Percentiles rank a stretch among this genome's conserved stretches.
Conservation (phyloP, 176 grass and related monocot genomes). For the Zoysia japonica region DNA sequence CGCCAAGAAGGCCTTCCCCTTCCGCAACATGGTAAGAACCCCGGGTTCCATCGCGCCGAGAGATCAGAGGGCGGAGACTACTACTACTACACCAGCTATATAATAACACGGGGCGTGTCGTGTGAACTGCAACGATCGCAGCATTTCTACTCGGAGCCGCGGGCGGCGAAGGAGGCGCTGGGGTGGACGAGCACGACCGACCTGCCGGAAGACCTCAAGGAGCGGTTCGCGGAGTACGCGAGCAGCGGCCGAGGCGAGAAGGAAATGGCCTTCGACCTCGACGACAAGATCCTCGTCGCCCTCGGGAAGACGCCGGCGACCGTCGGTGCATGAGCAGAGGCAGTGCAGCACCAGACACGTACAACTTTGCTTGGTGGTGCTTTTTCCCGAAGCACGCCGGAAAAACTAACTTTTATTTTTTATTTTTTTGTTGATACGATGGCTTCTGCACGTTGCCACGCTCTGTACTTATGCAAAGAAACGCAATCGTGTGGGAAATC, state of each 20-base stretch:
- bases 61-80: no score
- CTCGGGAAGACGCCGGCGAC: conserved; percentile 12
- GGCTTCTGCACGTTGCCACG: no score
- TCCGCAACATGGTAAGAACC: conserved; percentile 74
- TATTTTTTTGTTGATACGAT: no score
- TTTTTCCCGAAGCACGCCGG: no score
- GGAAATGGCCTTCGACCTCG: conserved; percentile 66
- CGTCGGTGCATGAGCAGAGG: background rate
- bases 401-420: no score
- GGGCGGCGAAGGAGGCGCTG: conserved; percentile 80
- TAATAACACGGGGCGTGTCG: no score
- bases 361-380: no score
- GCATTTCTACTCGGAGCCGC: conserved; percentile 92
- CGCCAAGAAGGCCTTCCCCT: conserved; percentile 85
- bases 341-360: background rate
- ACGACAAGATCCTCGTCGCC: conserved; percentile 77
- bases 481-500: no score
- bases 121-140: conserved; percentile 1
- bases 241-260: conserved; percentile 73
- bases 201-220: conserved; percentile 91
- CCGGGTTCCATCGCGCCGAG: background rate
- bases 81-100: no score
- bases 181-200: conserved; percentile 79
- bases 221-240: conserved; percentile 74
- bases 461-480: no score